Evolutionary conservation across 345 rosid genomes (phyloP).

Genomic region (Syzygium grande): DNA sequence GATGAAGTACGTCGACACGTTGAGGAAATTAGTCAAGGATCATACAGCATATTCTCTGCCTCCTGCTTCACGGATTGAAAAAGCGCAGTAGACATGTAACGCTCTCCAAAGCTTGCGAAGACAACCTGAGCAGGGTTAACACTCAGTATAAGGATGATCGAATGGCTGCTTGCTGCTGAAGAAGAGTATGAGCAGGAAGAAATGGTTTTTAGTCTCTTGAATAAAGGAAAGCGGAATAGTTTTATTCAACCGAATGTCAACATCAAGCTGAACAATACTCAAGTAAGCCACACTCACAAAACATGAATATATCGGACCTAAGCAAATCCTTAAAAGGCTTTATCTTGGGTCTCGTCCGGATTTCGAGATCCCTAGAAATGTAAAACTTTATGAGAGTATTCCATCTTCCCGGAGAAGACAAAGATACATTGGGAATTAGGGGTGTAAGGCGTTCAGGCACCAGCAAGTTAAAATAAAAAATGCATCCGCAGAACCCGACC

Average conservation of each 20-base stretch:
- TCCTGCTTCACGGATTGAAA: slow-evolving; percentile 23
- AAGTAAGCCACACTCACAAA: not conserved
- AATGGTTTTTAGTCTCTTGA: not conserved
- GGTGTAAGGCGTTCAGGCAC: too few relatives aligned
- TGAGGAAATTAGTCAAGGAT: not conserved
- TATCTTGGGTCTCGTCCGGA: too few relatives aligned
- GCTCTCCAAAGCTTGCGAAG: slow-evolving; percentile 28
- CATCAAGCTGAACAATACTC: not conserved
- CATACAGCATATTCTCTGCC: slow-evolving; percentile 15
- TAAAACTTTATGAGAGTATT: too few relatives aligned
- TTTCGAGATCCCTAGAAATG: too few relatives aligned
- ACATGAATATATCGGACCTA: not conserved
- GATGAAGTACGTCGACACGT: not conserved
- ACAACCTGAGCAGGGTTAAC: not conserved
- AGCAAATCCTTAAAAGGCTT: too few relatives aligned
- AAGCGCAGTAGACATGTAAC: slow-evolving; percentile 17
- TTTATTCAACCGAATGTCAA: not conserved
- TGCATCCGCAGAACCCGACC: too few relatives aligned
- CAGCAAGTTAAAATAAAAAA: too few relatives aligned
- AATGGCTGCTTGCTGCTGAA: not conserved
- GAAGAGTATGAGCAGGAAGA: not conserved
- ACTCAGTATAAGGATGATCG: not conserved
- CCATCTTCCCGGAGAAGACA: too few relatives aligned
- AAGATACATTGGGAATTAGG: too few relatives aligned
- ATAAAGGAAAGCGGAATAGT: not conserved